Evolutionary conservation across 495 filamentous ascomycete species (phyloP).

Genomic region (Jackrogersella multiformis): DNA sequence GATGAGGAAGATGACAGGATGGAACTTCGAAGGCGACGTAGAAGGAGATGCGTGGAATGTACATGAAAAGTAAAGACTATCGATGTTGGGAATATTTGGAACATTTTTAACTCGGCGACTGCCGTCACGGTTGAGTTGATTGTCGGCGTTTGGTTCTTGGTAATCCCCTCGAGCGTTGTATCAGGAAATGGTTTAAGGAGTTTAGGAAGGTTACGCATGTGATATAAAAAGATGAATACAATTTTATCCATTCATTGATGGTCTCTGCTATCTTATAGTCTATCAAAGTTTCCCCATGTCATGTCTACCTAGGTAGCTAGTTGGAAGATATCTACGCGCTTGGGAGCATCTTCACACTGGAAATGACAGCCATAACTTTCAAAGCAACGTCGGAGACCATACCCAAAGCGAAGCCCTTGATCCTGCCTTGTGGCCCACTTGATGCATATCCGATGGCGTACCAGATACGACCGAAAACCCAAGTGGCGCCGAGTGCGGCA

Average conservation of each 20-base stretch:
- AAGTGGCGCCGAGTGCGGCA: constrained; percentile 61
- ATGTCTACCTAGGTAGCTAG: background rate
- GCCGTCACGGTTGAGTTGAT: background rate
- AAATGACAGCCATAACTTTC: constrained; percentile 48
- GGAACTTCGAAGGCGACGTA: constrained; percentile 38
- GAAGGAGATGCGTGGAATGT: constrained; percentile 23
- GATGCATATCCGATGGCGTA: constrained; percentile 70
- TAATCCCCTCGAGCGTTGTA: no score
- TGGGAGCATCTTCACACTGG: constrained; percentile 43
- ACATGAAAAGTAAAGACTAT: background rate
- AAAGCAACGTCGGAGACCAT: constrained; percentile 40
- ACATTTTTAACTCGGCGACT: background rate
- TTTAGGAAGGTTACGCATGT: no score
- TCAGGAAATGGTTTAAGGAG: no score
- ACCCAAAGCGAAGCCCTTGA: constrained; percentile 34
- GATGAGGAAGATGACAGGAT: constrained; percentile 20
- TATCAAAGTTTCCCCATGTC: background rate
- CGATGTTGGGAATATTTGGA: background rate
- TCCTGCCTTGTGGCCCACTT: constrained; percentile 48
- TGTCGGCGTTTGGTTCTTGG: background rate
- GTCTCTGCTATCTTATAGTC: no score
- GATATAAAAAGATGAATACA: no score
- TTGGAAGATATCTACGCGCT: constrained; percentile 30
- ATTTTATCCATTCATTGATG: no score
- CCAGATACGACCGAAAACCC: constrained; percentile 63